Conservation (phyloP, 306 rosid genomes). For the Cercis canadensis region DNA sequence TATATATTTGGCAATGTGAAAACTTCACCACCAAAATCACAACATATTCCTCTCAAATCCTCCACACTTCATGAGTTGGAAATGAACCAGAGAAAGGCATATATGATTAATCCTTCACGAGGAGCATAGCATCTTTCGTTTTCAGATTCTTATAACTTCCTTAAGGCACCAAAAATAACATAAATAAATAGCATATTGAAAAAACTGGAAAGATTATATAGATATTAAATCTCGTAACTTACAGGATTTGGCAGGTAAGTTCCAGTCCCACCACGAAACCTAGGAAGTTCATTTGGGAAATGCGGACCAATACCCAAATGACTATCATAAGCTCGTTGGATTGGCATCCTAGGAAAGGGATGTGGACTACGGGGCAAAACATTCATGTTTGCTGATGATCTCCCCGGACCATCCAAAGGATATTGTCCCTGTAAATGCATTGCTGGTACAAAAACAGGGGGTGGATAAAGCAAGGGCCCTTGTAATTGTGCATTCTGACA, state of each 20-base stretch:
- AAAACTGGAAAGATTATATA: neutral
- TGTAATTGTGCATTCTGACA: conserved; percentile 49
- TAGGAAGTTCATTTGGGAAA: conserved; percentile 53
- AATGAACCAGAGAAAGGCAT: neutral
- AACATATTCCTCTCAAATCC: conserved; percentile 6
- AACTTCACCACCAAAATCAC: conserved; percentile 1
- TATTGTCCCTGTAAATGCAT: conserved; percentile 50
- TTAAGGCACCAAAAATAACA: neutral
- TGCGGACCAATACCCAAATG: conserved; percentile 38
- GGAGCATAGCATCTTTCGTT: too few relatives aligned
- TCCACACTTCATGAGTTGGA: neutral
- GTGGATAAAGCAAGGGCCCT: conserved; percentile 29
- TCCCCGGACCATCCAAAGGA: conserved; percentile 60
- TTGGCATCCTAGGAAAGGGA: conserved; percentile 53
- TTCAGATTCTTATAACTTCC: neutral
- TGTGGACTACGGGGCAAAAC: conserved; percentile 45
- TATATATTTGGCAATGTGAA: neutral
- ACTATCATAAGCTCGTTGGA: conserved; percentile 42
- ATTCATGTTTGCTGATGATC: conserved; percentile 50
- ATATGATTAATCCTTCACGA: neutral
- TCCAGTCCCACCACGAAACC: conserved; percentile 74
- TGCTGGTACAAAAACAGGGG: conserved; percentile 45
- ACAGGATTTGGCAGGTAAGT: conserved; percentile 72
- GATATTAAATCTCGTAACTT: conserved; percentile 34
- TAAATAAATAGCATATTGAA: neutral